Conservation (phyloP, 129 eudicot genomes). For the Heracleum sosnowskyi region DNA sequence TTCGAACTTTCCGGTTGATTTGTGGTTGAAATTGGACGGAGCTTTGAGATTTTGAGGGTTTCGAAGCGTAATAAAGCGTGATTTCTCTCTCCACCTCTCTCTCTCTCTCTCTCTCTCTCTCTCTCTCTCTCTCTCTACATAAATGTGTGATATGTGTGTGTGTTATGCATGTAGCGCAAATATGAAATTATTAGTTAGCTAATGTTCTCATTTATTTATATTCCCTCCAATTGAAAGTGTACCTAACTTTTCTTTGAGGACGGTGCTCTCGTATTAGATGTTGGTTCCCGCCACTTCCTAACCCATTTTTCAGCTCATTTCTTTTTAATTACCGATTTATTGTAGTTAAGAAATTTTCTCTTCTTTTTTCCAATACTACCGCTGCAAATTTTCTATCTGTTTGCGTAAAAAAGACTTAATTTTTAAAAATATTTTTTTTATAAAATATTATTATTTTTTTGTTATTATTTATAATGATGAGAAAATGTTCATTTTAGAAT, state of each 20-base stretch:
- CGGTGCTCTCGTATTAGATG: neutral
- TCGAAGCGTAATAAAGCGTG: neutral
- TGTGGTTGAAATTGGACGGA: neutral
- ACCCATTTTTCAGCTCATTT: no score
- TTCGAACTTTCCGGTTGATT: neutral
- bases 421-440: no score
- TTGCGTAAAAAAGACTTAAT: no score
- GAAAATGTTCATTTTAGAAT: no score
- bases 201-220: neutral
- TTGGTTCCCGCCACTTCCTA: slow-evolving; percentile 15
- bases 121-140: neutral
- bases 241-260: neutral
- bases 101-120: neutral
- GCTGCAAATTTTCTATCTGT: no score
- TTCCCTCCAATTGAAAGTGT: neutral
- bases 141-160: neutral
- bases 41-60: neutral
- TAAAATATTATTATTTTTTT: no score
- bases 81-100: slow-evolving; percentile 1
- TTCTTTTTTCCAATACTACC: no score
- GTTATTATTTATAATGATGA: no score
- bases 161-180: neutral
- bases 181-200: neutral
- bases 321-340: no score
- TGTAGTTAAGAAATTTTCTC: no score